A percentile compares a stretch with the other conserved stretches of the same genome.
phyloP scores from a whole-genome alignment of 345 rosid species.

The Tarenaya hassleriana region DNA sequence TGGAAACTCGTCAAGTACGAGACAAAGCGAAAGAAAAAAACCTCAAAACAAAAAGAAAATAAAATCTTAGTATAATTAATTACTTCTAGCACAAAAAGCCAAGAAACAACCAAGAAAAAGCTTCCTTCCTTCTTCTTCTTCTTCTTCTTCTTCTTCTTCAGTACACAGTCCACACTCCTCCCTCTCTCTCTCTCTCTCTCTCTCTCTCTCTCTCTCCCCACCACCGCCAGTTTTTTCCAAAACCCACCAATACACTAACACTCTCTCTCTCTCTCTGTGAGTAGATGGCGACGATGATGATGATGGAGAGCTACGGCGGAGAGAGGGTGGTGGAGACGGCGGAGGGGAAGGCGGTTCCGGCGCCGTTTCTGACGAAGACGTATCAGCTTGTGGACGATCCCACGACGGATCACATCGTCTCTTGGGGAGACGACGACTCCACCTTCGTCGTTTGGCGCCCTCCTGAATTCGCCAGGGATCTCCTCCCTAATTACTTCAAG shows the following conservation, averaged over 20 bases:
- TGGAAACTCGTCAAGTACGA: too few relatives aligned
- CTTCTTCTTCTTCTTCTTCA: neutral
- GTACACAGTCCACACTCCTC: constrained; percentile 9
- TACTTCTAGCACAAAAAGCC: too few relatives aligned
- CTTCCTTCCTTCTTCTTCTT: too few relatives aligned
- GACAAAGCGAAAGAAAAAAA: too few relatives aligned
- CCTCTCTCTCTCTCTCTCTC: neutral
- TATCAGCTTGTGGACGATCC: constrained; percentile 95
- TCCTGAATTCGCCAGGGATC: constrained; percentile 91
- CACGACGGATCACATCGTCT: constrained; percentile 70
- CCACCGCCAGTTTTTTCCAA: constrained; percentile 36
- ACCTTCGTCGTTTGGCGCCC: constrained; percentile 94
- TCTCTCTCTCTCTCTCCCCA: neutral
- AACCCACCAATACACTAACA: constrained; percentile 24
- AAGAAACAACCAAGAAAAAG: too few relatives aligned
- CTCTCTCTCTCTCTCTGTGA: constrained; percentile 16
- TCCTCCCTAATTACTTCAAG: constrained; percentile 93
- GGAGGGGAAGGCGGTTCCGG: constrained; percentile 83
- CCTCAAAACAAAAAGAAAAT: too few relatives aligned
- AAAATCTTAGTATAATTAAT: too few relatives aligned
- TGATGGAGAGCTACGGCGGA: constrained; percentile 31
- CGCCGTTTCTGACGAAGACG: constrained; percentile 92
- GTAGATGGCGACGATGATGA: constrained; percentile 17
- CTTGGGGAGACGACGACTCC: constrained; percentile 89
- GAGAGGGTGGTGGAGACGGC: constrained; percentile 74